These are phyloP conservation scores for Hylodesmum podocarpum DNA, from an alignment of 306 rosid species.

Conservation along the genomic window DNA sequence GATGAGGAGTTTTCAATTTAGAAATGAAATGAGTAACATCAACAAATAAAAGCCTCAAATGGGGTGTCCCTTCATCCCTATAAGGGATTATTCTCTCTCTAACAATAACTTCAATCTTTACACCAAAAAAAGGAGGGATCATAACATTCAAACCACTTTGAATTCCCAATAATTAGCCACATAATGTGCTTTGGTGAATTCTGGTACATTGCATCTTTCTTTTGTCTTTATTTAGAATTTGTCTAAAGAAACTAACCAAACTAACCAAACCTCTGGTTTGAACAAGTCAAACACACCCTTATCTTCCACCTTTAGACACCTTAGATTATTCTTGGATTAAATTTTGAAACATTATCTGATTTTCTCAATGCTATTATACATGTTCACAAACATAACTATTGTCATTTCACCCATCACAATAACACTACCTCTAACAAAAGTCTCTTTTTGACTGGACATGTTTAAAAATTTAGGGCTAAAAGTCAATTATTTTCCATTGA, in stretches of 20 bases:
- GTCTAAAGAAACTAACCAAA: neutral
- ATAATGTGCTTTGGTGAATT: slow-evolving; percentile 1
- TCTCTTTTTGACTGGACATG: too few species aligned
- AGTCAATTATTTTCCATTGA: too few species aligned
- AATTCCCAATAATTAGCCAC: slow-evolving; percentile 32
- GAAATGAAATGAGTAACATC: slow-evolving; percentile 9
- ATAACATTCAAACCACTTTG: neutral
- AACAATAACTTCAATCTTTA: slow-evolving; percentile 16
- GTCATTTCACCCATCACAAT: neutral
- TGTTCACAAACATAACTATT: neutral
- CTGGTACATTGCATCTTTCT: slow-evolving; percentile 5
- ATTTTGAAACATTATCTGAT: neutral
- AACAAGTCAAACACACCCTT: slow-evolving; percentile 38
- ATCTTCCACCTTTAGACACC: neutral
- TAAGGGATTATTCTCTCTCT: slow-evolving; percentile 16
- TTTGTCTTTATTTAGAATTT: slow-evolving; percentile 29
- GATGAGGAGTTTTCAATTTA: slow-evolving; percentile 13
- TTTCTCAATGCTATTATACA: neutral
- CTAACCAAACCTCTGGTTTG: slow-evolving; percentile 27
- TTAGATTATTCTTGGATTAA: neutral
- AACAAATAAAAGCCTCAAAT: slow-evolving; percentile 24
- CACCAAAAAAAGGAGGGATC: slow-evolving; percentile 21
- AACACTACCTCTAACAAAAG: neutral
- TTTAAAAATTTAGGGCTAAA: too few species aligned
- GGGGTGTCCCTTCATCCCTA: slow-evolving; percentile 30